Conservation (phyloP, 768 basidiomycete species). For the Leccinum fibrillosum region DNA sequence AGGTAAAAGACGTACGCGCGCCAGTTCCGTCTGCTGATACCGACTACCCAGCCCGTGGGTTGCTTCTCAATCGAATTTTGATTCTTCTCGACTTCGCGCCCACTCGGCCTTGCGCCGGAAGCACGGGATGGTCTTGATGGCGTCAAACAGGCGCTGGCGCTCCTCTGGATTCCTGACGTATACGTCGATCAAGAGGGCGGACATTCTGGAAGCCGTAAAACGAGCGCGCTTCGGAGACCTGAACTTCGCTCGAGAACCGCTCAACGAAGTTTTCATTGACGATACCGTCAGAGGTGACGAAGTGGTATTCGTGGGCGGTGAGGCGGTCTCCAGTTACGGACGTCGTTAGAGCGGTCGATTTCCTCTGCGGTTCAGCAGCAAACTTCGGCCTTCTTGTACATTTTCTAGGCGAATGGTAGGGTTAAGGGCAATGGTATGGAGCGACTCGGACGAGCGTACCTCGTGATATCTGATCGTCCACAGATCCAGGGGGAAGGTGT, state of each 20-base stretch:
- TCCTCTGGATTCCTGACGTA: slow-evolving; percentile 79
- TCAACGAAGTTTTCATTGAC: slow-evolving; percentile 46
- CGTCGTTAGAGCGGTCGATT: slow-evolving; percentile 83
- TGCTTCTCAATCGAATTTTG: too few species aligned
- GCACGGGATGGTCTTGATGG: slow-evolving; percentile 89
- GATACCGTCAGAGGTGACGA: slow-evolving; percentile 92
- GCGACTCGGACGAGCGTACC: slow-evolving; percentile 40
- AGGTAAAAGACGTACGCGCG: slow-evolving; percentile 61
- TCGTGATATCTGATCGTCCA: slow-evolving; percentile 57
- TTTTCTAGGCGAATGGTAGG: slow-evolving; percentile 39
- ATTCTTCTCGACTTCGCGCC: slow-evolving; percentile 59
- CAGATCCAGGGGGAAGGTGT: background rate
- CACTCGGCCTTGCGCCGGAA: slow-evolving; percentile 93
- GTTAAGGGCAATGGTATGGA: background rate
- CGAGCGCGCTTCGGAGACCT: slow-evolving; percentile 85
- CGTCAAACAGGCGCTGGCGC: slow-evolving; percentile 80
- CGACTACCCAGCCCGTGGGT: slow-evolving; percentile 25
- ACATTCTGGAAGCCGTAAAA: slow-evolving; percentile 98
- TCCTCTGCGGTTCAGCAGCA: slow-evolving; percentile 94
- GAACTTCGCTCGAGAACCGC: slow-evolving; percentile 88
- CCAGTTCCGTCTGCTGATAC: slow-evolving; percentile 94
- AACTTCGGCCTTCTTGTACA: slow-evolving; percentile 95
- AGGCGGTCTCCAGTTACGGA: slow-evolving; percentile 81
- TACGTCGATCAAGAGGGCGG: slow-evolving; percentile 86
- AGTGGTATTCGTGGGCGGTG: slow-evolving; percentile 76